phyloP scores from a whole-genome alignment of 75 land plant species.

The Isoetes taiwanensis region DNA sequence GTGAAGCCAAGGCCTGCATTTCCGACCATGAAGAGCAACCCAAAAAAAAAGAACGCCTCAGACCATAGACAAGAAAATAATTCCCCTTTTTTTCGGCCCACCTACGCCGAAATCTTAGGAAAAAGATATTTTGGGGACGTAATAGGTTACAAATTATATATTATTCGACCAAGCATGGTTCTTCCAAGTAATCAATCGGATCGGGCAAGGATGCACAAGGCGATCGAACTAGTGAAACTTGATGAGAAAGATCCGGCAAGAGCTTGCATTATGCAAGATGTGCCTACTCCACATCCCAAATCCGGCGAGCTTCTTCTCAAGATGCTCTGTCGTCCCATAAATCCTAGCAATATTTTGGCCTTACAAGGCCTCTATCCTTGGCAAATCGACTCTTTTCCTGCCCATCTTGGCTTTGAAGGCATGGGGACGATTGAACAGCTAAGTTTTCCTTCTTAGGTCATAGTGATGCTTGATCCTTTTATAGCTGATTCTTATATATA shows the following conservation, averaged over 20 bases:
- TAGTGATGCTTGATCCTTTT: background rate
- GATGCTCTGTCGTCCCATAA: constrained; percentile 21
- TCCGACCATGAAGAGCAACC: too few relatives aligned
- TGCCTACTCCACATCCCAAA: constrained; percentile 13
- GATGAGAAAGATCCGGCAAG: background rate
- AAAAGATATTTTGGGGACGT: too few relatives aligned
- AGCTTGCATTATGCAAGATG: constrained; percentile 7
- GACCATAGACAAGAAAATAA: too few relatives aligned
- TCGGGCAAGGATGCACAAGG: constrained; percentile 14
- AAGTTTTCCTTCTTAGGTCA: background rate
- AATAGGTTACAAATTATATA: too few relatives aligned
- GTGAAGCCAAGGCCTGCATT: too few relatives aligned
- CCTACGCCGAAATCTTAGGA: too few relatives aligned
- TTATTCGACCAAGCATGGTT: too few relatives aligned
- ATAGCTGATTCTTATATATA: background rate
- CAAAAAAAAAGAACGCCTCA: too few relatives aligned
- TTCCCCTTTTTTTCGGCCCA: too few relatives aligned
- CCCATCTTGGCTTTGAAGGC: constrained; percentile 26
- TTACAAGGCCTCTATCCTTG: background rate
- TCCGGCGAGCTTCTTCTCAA: constrained; percentile 25
- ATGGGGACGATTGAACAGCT: constrained; percentile 24
- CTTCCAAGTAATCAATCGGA: too few relatives aligned
- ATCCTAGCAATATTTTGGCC: constrained; percentile 23
- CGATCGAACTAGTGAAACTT: constrained; percentile 10
- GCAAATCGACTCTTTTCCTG: background rate